Percentiles rank a stretch among this genome's conserved stretches.
These are phyloP conservation scores for Phaeosphaeriaceae sp. DNA, from an alignment of 2,329 filamentous ascomycete species.

Conservation along the genomic window DNA sequence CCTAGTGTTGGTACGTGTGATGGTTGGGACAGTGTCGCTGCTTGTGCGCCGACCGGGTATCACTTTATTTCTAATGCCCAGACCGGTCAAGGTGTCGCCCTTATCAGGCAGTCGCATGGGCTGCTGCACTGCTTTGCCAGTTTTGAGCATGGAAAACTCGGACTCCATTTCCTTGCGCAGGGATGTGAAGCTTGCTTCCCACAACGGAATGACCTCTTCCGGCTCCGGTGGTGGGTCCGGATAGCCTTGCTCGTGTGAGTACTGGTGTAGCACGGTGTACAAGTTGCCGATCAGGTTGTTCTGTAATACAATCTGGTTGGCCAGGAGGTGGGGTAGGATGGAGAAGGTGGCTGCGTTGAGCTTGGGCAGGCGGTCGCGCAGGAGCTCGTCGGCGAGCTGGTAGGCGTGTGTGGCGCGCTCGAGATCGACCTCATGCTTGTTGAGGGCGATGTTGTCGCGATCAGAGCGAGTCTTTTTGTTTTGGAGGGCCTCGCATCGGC, in stretches of 20 bases:
- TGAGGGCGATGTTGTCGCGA: slow-evolving; percentile 74
- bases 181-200: slow-evolving; percentile 69
- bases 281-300: slow-evolving; percentile 78
- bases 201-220: slow-evolving; percentile 71
- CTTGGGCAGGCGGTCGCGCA: slow-evolving; percentile 74
- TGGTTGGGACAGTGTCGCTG: slow-evolving; percentile 45
- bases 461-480: slow-evolving; percentile 74
- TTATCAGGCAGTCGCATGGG: slow-evolving; percentile 60
- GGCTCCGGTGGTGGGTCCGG: slow-evolving; percentile 76
- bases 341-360: slow-evolving; percentile 74
- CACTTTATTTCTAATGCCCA: slow-evolving; percentile 56
- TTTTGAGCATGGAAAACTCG: slow-evolving; percentile 66
- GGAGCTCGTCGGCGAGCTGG: slow-evolving; percentile 74
- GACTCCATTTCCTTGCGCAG: slow-evolving; percentile 71
- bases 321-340: slow-evolving; percentile 75
- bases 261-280: slow-evolving; percentile 78
- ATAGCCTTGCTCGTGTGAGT: slow-evolving; percentile 72
- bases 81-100: slow-evolving; percentile 54
- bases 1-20: slow-evolving; percentile 36
- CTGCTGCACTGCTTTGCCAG: slow-evolving; percentile 70
- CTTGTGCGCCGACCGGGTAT: slow-evolving; percentile 33
- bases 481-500: slow-evolving; percentile 71
- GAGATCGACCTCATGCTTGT: slow-evolving; percentile 75
- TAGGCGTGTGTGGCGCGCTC: slow-evolving; percentile 74
- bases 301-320: slow-evolving; percentile 75